Conservation (phyloP, 345 rosid species). For the Corchorus olitorius region DNA sequence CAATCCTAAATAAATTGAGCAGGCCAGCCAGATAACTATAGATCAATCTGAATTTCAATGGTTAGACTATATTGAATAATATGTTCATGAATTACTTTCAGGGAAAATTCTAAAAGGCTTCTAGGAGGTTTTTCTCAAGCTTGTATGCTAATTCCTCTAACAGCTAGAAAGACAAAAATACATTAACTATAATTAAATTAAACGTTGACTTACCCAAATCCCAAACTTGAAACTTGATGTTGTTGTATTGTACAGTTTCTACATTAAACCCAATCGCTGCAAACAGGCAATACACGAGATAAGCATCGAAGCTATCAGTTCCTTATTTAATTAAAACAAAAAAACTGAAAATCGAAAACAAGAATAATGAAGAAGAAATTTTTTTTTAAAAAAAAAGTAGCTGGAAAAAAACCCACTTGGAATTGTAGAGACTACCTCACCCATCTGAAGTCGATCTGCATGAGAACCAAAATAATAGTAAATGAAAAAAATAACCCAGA, state of each 20-base stretch:
- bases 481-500: not conserved
- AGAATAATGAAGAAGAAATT: not conserved
- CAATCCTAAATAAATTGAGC: not conserved
- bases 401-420: constrained; percentile 38
- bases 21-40: constrained; percentile 5
- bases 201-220: constrained; percentile 58
- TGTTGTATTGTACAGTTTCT: constrained; percentile 90
- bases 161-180: not conserved
- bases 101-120: not conserved
- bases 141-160: not conserved
- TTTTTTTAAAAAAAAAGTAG: constrained; percentile 28
- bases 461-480: not conserved
- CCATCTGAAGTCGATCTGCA: constrained; percentile 62
- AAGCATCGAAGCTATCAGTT: not conserved
- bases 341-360: not conserved
- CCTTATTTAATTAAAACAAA: not conserved
- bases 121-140: not conserved
- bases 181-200: not conserved
- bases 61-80: not conserved
- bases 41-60: not conserved
- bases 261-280: constrained; percentile 98
- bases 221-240: constrained; percentile 95
- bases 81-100: not conserved
- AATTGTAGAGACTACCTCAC: constrained; percentile 62
- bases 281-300: not conserved